Percentiles rank a stretch among this genome's conserved stretches.
Conservation (phyloP, 164 flowering plant species). For the Sextonia rubra region DNA sequence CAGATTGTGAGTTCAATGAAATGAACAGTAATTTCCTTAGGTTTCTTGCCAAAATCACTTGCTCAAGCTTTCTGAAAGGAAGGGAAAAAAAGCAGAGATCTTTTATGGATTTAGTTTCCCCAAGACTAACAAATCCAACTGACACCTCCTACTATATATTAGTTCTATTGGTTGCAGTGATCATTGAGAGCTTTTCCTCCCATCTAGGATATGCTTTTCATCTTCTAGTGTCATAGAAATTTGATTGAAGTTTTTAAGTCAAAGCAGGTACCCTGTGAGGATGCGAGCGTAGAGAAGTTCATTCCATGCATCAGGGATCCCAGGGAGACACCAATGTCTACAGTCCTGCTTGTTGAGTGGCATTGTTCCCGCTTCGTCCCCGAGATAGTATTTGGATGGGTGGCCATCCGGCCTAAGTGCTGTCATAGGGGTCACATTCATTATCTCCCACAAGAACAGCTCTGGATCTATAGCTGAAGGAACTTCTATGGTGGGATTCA, state of each 20-base stretch:
- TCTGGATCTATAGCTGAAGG: constrained; percentile 27
- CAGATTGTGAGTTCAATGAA: no score
- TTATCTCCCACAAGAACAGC: constrained; percentile 21
- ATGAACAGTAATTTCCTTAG: no score
- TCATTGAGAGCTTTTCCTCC: not conserved
- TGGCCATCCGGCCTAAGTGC: constrained; percentile 85
- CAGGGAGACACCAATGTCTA: constrained; percentile 99
- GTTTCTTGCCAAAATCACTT: no score
- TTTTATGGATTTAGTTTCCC: no score
- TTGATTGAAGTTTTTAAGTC: constrained; percentile 13
- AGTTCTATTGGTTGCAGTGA: not conserved
- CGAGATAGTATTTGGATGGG: constrained; percentile 65
- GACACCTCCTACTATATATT: not conserved
- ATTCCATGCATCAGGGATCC: constrained; percentile 91
- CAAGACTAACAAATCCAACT: no score
- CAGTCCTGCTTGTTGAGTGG: constrained; percentile 83
- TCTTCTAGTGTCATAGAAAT: no score
- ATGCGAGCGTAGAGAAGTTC: constrained; percentile 73
- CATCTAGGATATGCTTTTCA: not conserved
- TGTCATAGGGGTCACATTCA: constrained; percentile 68
- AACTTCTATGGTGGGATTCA: constrained; percentile 30
- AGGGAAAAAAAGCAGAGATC: no score
- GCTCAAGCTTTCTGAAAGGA: no score
- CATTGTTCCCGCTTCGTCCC: constrained; percentile 39
- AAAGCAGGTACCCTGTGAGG: constrained; percentile 29